phyloP scores from a whole-genome alignment of 1,139 yeast species.

The Saccharomyces pastorianus region DNA sequence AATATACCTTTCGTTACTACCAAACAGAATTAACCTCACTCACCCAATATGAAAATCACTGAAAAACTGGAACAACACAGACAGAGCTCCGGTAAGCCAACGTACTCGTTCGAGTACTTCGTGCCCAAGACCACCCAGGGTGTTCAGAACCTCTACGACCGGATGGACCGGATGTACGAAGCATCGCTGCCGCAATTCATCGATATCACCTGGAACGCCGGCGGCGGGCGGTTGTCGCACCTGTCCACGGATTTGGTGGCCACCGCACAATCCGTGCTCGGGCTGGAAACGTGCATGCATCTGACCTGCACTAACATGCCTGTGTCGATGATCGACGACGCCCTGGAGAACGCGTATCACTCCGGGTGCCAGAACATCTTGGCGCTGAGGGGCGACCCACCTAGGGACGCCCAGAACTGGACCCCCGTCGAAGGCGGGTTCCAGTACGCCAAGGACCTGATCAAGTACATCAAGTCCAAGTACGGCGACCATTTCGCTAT shows the following conservation, averaged over 20 bases:
- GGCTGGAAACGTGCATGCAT: slow-evolving; percentile 96
- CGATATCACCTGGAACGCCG: slow-evolving; percentile 98
- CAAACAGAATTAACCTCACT: not conserved
- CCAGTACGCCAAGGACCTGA: slow-evolving; percentile 60
- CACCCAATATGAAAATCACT: slow-evolving; percentile 33
- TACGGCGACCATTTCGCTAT: slow-evolving; percentile 60
- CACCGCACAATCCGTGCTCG: slow-evolving; percentile 86
- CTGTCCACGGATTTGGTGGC: slow-evolving; percentile 82
- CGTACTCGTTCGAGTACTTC: slow-evolving; percentile 92
- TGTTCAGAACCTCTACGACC: slow-evolving; percentile 87
- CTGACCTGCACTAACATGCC: slow-evolving; percentile 96
- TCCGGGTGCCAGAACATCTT: slow-evolving; percentile 93
- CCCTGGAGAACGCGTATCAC: slow-evolving; percentile 73
- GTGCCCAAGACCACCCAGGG: slow-evolving; percentile 98
- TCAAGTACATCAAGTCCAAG: slow-evolving; percentile 44
- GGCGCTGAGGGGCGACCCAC: slow-evolving; percentile 82
- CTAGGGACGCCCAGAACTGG: slow-evolving; percentile 45
- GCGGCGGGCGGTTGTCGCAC: slow-evolving; percentile 67
- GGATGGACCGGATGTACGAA: slow-evolving; percentile 97
- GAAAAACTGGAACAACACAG: slow-evolving; percentile 33
- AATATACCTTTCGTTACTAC: too few species aligned
- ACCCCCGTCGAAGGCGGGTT: slow-evolving; percentile 58
- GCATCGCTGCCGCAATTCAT: slow-evolving; percentile 76
- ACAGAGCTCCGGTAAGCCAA: slow-evolving; percentile 35
- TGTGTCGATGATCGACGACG: slow-evolving; percentile 69